Percentiles rank a stretch among this genome's conserved stretches.
phyloP scores from a whole-genome alignment of 208 protist genomes.

The Wallacemonas collosoma region DNA sequence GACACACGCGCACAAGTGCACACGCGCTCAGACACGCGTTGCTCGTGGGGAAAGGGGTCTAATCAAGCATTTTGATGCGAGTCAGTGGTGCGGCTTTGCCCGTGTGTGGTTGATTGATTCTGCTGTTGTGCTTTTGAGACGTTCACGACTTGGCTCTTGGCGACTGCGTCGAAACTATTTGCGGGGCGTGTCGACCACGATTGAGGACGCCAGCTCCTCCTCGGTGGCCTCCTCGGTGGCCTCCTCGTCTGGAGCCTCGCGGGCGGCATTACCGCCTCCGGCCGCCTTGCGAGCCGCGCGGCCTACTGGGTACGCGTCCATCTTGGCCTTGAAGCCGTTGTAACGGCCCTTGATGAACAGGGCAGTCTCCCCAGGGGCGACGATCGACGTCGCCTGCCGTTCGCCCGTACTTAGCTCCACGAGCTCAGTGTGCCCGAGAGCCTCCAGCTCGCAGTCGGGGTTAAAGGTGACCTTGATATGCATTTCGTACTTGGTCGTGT shows the following conservation, averaged over 20 bases:
- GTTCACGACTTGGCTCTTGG: too few relatives aligned
- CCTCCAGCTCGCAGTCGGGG: conserved; percentile 45
- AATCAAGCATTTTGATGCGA: too few relatives aligned
- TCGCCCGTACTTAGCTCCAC: conserved; percentile 36
- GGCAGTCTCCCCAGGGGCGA: conserved; percentile 56
- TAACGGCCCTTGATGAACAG: conserved; percentile 72
- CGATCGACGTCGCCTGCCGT: conserved; percentile 47
- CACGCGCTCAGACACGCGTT: too few relatives aligned
- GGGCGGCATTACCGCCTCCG: background rate
- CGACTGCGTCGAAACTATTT: background rate
- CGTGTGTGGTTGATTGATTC: too few relatives aligned
- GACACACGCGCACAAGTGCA: too few relatives aligned
- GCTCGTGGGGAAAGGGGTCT: too few relatives aligned
- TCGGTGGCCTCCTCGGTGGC: conserved; percentile 16
- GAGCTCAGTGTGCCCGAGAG: conserved; percentile 56
- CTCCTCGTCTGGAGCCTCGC: background rate
- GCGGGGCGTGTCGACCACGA: conserved; percentile 2
- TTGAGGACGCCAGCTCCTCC: conserved; percentile 8
- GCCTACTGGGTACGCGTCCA: conserved; percentile 30
- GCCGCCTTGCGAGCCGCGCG: conserved; percentile 13
- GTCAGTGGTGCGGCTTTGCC: too few relatives aligned
- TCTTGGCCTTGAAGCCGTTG: conserved; percentile 49
- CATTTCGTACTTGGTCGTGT: conserved; percentile 73
- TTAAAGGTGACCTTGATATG: conserved; percentile 68
- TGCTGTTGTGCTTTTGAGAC: too few relatives aligned